phyloP scores from a whole-genome alignment of 108 stramenopile genomes.

The Cylindrotheca fusiformis region DNA sequence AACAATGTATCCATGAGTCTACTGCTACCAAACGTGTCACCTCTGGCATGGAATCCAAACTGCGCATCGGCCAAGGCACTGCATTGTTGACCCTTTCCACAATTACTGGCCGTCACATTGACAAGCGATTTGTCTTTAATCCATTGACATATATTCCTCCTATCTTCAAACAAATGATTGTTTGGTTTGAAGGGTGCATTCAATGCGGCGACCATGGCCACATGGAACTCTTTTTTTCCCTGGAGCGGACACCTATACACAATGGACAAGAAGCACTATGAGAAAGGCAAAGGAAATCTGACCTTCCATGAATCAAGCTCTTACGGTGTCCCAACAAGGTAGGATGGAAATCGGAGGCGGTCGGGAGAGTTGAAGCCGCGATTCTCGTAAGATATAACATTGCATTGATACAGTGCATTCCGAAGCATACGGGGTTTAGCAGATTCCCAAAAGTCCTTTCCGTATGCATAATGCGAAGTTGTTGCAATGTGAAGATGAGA shows the following conservation, averaged over 20 bases:
- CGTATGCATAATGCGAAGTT: slow-evolving; percentile 1
- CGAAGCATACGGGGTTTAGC: neutral
- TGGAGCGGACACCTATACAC: too few relatives aligned
- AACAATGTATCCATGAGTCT: slow-evolving; percentile 13
- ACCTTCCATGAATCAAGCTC: too few relatives aligned
- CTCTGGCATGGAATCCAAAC: slow-evolving; percentile 19
- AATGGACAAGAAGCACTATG: too few relatives aligned
- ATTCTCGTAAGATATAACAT: slow-evolving; percentile 4
- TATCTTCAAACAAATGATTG: slow-evolving; percentile 5
- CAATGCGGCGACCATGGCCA: slow-evolving; percentile 11
- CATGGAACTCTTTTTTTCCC: slow-evolving; percentile 1
- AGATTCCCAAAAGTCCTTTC: neutral
- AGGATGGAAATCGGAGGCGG: slow-evolving; percentile 3
- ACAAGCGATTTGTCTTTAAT: neutral
- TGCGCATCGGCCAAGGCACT: slow-evolving; percentile 6
- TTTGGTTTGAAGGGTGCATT: slow-evolving; percentile 10
- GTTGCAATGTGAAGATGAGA: slow-evolving; percentile 3
- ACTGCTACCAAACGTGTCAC: slow-evolving; percentile 8
- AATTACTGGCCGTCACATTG: neutral
- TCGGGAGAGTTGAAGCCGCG: neutral
- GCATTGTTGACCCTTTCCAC: slow-evolving; percentile 4
- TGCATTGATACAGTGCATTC: neutral
- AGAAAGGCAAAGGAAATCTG: too few relatives aligned
- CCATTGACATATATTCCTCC: slow-evolving; percentile 15
- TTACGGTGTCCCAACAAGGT: too few relatives aligned